A percentile compares a stretch with the other conserved stretches of the same genome.
phyloP scores from a whole-genome alignment of 768 basidiomycete species.

The Phanerodontia chrysosporium region DNA sequence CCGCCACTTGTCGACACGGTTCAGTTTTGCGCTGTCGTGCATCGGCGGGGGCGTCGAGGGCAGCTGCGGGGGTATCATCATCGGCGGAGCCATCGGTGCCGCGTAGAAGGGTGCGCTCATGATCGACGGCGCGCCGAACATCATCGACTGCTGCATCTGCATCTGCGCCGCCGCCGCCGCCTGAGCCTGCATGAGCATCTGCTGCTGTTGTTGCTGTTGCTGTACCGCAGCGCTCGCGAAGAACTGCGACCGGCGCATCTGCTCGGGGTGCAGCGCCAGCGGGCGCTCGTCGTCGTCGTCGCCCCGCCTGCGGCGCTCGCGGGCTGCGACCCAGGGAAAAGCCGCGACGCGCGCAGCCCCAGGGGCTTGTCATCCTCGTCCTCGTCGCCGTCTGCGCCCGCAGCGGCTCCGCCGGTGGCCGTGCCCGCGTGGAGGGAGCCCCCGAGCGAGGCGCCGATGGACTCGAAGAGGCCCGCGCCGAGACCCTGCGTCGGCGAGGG shows the following conservation, averaged over 20 bases:
- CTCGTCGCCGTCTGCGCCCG: conserved; percentile 8
- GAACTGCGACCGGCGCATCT: conserved; percentile 66
- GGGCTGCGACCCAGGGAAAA: conserved; percentile 16
- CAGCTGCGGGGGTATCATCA: conserved; percentile 39
- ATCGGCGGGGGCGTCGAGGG: conserved; percentile 58
- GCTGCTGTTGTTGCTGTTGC: conserved; percentile 53
- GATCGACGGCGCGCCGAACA: conserved; percentile 64
- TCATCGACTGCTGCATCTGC: conserved; percentile 71
- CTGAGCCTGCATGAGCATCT: conserved; percentile 70
- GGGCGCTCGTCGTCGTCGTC: conserved; percentile 69
- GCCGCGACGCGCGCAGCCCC: conserved; percentile 59
- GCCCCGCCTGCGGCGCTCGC: conserved; percentile 14
- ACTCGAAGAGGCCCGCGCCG: conserved; percentile 27
- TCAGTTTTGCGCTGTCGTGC: conserved; percentile 63
- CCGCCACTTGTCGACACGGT: conserved; percentile 77
- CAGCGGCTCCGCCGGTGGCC: neutral
- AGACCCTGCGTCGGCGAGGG: conserved; percentile 32
- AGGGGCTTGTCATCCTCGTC: conserved; percentile 66
- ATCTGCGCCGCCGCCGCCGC: conserved; percentile 32
- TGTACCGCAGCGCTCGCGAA: conserved; percentile 39
- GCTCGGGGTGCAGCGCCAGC: conserved; percentile 71
- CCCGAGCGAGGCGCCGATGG: conserved; percentile 6
- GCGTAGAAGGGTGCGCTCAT: conserved; percentile 54
- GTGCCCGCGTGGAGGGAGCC: neutral
- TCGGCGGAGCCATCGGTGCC: conserved; percentile 31